Conservation (phyloP, 495 filamentous ascomycete species). For the Podospora bellae-mahoneyi region DNA sequence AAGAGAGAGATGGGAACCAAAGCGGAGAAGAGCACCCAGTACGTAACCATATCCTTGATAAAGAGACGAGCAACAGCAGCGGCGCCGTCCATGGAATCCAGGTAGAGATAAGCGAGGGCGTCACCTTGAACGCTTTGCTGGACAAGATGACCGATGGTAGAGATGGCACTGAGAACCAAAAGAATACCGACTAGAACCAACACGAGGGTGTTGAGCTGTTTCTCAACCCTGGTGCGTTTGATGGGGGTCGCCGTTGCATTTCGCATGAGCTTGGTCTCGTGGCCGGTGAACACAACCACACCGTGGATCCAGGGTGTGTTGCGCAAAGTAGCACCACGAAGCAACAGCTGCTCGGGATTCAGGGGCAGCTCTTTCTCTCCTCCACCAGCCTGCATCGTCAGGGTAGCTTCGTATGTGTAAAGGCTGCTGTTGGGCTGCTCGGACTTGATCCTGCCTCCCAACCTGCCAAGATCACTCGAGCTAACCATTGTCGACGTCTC, state of each 20-base stretch:
- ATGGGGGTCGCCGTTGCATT: conserved; percentile 97
- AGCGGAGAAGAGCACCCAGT: conserved; percentile 98
- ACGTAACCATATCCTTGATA: conserved; percentile 92
- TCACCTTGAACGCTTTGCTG: conserved; percentile 57
- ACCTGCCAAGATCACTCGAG: conserved; percentile 76
- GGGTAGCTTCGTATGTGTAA: conserved; percentile 96
- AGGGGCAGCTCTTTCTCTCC: conserved; percentile 92
- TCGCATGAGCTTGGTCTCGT: conserved; percentile 98
- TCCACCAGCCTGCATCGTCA: conserved; percentile 88
- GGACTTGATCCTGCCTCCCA: conserved; percentile 83
- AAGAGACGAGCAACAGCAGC: conserved; percentile 69
- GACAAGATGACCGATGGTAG: conserved; percentile 86
- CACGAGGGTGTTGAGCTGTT: conserved; percentile 89
- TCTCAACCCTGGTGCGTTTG: conserved; percentile 93
- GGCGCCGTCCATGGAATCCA: conserved; percentile 44
- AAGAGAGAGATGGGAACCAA: conserved; percentile 96
- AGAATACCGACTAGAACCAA: conserved; percentile 84
- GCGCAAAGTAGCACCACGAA: conserved; percentile 88
- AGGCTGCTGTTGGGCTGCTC: conserved; percentile 98
- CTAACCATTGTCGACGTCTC: conserved; percentile 89
- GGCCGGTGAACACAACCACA: conserved; percentile 94
- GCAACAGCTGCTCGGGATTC: conserved; percentile 63
- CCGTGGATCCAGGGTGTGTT: conserved; percentile 99
- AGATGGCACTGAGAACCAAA: conserved; percentile 77
- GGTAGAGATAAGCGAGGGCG: conserved; percentile 68